Evolutionary conservation across 768 basidiomycete genomes (phyloP).

Genomic region (Tulasnella calospora): DNA sequence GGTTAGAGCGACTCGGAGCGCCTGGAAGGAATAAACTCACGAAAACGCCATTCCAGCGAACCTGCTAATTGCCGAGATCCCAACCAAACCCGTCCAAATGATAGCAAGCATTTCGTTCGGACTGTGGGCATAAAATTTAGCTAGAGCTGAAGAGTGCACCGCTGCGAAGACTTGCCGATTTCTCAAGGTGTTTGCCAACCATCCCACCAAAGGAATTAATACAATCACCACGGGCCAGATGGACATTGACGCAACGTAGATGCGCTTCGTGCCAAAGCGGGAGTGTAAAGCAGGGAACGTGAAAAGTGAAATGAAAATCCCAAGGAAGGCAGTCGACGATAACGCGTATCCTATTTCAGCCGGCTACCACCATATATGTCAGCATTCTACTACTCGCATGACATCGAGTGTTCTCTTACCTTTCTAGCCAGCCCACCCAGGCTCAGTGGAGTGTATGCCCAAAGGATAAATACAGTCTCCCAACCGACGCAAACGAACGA

Average conservation of each 20-base stretch:
- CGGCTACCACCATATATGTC: slow-evolving; percentile 24
- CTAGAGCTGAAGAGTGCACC: neutral
- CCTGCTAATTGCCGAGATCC: neutral
- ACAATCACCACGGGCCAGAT: slow-evolving; percentile 29
- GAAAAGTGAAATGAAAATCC: slow-evolving; percentile 26
- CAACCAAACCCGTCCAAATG: slow-evolving; percentile 2
- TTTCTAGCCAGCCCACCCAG: slow-evolving; percentile 57
- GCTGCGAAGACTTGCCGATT: neutral
- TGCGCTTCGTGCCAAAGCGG: slow-evolving; percentile 24
- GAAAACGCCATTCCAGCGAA: slow-evolving; percentile 24
- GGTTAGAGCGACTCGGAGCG: slow-evolving; percentile 5
- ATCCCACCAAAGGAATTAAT: slow-evolving; percentile 27
- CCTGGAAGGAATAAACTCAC: slow-evolving; percentile 14
- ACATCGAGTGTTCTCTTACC: slow-evolving; percentile 37
- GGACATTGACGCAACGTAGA: slow-evolving; percentile 29
- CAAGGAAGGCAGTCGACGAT: slow-evolving; percentile 28
- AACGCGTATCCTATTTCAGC: slow-evolving; percentile 29
- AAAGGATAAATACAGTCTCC: slow-evolving; percentile 63
- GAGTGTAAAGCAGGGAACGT: slow-evolving; percentile 30
- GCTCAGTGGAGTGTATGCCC: slow-evolving; percentile 56
- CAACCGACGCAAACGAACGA: slow-evolving; percentile 51
- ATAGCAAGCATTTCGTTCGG: neutral
- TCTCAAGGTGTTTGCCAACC: slow-evolving; percentile 22
- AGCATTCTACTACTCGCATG: neutral
- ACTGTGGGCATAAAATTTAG: neutral